Evolutionary conservation across 2,329 filamentous ascomycete species (phyloP).

Genomic region (Talaromyces sp.): DNA sequence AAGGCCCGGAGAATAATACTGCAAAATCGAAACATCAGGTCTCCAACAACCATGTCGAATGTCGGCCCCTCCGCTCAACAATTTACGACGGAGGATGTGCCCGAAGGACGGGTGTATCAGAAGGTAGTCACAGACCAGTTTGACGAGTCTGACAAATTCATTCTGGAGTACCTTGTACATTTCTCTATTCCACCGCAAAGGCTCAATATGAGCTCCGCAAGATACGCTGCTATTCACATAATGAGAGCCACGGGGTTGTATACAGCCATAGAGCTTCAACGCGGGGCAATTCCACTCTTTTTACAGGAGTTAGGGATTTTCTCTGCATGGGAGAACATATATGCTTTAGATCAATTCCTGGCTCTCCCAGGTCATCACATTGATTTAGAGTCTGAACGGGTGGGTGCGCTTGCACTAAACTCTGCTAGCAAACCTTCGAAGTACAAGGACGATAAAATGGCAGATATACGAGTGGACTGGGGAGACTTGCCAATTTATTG

Average conservation of each 20-base stretch:
- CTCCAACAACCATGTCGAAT: conserved; percentile 41
- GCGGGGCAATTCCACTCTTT: conserved; percentile 47
- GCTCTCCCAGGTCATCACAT: conserved; percentile 48
- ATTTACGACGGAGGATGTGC: conserved; percentile 27
- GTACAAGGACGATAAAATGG: conserved; percentile 50
- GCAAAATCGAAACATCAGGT: conserved; percentile 40
- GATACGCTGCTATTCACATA: conserved; percentile 53
- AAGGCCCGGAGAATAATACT: conserved; percentile 43
- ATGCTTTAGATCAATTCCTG: conserved; percentile 51
- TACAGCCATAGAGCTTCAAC: conserved; percentile 36
- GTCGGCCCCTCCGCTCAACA: conserved; percentile 41
- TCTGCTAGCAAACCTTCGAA: background rate
- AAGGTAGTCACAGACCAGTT: conserved; percentile 43
- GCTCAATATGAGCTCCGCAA: conserved; percentile 39
- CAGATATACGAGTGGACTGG: conserved; percentile 56
- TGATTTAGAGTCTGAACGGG: conserved; percentile 24
- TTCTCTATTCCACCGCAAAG: conserved; percentile 46
- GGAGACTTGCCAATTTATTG: conserved; percentile 56
- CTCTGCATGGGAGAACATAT: conserved; percentile 56
- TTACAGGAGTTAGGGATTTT: conserved; percentile 61
- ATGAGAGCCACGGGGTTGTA: conserved; percentile 58
- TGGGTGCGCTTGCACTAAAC: conserved; percentile 16
- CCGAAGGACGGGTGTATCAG: conserved; percentile 28
- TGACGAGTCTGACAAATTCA: conserved; percentile 47
- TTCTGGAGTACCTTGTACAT: conserved; percentile 55